Evolutionary conservation across 305 asterid genomes (phyloP).

Genomic region (Euphrasia arctica): DNA sequence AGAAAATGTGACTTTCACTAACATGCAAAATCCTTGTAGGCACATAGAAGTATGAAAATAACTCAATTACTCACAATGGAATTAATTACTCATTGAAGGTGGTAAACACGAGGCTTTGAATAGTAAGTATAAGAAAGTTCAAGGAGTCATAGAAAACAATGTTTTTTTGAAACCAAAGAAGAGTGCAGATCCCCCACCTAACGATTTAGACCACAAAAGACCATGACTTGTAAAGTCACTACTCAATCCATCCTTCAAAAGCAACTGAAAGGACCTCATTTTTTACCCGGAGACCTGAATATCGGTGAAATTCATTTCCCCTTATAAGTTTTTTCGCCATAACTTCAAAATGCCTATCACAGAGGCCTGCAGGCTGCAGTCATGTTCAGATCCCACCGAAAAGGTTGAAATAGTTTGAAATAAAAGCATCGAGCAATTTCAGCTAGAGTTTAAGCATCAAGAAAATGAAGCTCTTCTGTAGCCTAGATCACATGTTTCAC

Average conservation of each 20-base stretch:
- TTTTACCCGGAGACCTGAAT: not conserved
- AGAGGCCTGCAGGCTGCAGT: not conserved
- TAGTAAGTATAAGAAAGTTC: slow-evolving; percentile 7
- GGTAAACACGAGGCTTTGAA: slow-evolving; percentile 15
- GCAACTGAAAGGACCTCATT: not conserved
- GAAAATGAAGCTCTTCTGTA: slow-evolving; percentile 19
- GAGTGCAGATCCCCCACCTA: slow-evolving; percentile 11
- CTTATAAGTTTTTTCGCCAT: slow-evolving; percentile 16
- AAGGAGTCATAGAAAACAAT: not conserved
- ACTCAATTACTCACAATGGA: slow-evolving; percentile 3
- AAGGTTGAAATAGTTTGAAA: not conserved
- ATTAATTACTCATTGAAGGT: slow-evolving; percentile 6
- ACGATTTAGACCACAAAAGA: slow-evolving; percentile 7
- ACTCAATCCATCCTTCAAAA: slow-evolving; percentile 12
- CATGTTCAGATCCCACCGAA: not conserved
- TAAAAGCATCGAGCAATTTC: slow-evolving; percentile 18
- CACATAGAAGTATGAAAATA: slow-evolving; percentile 12
- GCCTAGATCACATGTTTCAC: slow-evolving; percentile 11
- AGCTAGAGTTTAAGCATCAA: slow-evolving; percentile 12
- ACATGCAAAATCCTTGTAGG: slow-evolving; percentile 16
- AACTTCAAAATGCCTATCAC: slow-evolving; percentile 4
- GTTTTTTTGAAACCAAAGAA: slow-evolving; percentile 2
- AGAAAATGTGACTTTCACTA: slow-evolving; percentile 2
- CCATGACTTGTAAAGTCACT: slow-evolving; percentile 14
- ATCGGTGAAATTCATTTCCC: slow-evolving; percentile 4